phyloP scores from a whole-genome alignment of 306 rosid genomes.

The Dryas drummondii region DNA sequence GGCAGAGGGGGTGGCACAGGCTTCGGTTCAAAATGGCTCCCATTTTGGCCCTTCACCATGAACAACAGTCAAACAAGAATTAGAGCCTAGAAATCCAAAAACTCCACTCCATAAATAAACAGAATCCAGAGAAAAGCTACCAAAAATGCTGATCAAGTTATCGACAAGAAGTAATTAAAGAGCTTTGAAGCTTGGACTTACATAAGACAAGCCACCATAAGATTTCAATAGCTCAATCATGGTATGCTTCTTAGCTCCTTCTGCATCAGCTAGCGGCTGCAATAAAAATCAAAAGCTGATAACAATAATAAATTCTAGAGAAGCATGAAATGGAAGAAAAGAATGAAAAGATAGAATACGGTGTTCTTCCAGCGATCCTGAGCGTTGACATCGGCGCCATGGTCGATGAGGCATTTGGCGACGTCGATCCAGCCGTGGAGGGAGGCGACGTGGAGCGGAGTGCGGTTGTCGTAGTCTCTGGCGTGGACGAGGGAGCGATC shows the following conservation, averaged over 20 bases:
- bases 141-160: neutral
- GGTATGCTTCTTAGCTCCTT: slow-evolving; percentile 66
- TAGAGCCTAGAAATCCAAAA: slow-evolving; percentile 2
- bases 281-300: slow-evolving; percentile 9
- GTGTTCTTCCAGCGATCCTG: slow-evolving; percentile 98
- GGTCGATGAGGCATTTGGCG: slow-evolving; percentile 66
- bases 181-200: slow-evolving; percentile 37
- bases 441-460: slow-evolving; percentile 87
- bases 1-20: slow-evolving; percentile 89
- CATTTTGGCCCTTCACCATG: slow-evolving; percentile 84
- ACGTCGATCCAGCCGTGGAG: slow-evolving; percentile 85
- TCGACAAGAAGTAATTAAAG: neutral
- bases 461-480: slow-evolving; percentile 85
- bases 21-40: slow-evolving; percentile 89
- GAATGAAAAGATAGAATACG: slow-evolving; percentile 31
- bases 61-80: slow-evolving; percentile 12
- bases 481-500: slow-evolving; percentile 78
- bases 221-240: slow-evolving; percentile 77
- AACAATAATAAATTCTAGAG: neutral
- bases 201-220: slow-evolving; percentile 84
- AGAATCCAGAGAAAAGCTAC: neutral
- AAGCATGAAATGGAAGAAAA: neutral
- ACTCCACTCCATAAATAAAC: neutral
- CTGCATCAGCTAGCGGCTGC: slow-evolving; percentile 99
- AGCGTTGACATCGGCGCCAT: slow-evolving; percentile 88